Percentiles rank a stretch among this genome's conserved stretches.
Conservation (phyloP, 768 basidiomycete genomes). For the Serendipita sp. region DNA sequence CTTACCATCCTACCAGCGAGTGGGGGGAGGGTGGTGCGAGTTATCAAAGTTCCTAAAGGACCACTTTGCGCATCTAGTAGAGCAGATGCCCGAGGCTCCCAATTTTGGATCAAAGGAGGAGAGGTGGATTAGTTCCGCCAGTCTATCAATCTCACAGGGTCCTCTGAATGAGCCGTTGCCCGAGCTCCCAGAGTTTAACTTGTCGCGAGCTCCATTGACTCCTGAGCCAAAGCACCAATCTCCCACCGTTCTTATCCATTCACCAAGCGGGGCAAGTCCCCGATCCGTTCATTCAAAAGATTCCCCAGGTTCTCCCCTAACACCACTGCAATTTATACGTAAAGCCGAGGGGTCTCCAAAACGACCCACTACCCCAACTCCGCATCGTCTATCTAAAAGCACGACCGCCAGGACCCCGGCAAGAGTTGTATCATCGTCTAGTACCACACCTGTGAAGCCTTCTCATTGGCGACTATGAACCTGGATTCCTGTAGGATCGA, state of each 20-base stretch:
- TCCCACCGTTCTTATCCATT: conserved; percentile 46
- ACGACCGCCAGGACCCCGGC: not conserved
- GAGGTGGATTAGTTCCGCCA: conserved; percentile 71
- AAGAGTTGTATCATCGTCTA: conserved; percentile 1
- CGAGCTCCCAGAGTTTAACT: conserved; percentile 17
- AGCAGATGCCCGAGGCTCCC: conserved; percentile 49
- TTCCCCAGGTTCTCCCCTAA: conserved; percentile 53
- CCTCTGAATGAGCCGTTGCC: conserved; percentile 12
- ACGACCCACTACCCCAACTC: not conserved
- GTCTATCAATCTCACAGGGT: conserved; percentile 42
- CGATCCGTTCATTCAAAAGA: conserved; percentile 35
- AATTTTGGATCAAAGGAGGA: conserved; percentile 39
- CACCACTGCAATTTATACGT: conserved; percentile 71
- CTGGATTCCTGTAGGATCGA: not conserved
- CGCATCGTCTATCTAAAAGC: conserved; percentile 4
- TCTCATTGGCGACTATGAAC: not conserved
- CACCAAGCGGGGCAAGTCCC: conserved; percentile 30
- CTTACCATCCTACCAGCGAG: conserved; percentile 24
- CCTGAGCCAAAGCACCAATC: conserved; percentile 46
- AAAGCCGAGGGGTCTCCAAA: conserved; percentile 35
- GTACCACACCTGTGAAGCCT: not conserved
- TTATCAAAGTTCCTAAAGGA: conserved; percentile 79
- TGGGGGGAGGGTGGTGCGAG: conserved; percentile 90
- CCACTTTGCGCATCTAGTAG: conserved; percentile 72
- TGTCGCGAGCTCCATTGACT: conserved; percentile 33